Evolutionary conservation across 495 filamentous ascomycete species (phyloP), one percentile per base, ranked within the genome.

Genomic region (Aspergillus olivimuriae): DNA sequence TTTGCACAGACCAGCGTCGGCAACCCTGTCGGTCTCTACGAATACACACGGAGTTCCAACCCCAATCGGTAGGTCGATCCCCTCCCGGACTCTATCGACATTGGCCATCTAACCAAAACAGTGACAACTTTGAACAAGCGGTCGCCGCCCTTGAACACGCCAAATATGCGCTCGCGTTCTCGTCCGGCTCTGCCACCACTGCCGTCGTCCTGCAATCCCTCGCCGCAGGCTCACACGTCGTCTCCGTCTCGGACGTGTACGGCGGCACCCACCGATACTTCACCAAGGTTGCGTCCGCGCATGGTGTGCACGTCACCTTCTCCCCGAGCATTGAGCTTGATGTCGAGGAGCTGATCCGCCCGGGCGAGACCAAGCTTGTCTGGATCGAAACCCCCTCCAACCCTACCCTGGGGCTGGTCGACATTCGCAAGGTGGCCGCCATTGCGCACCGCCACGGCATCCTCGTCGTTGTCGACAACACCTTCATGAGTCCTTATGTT

Each of bases 191-290:
- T 47, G 92, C 92, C 20, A 86, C 91, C 8, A 99, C 94, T 0
- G 90, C 94, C 41, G 84, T 76, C 42, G 86, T 97, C 53, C 80
- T 99, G 26, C 92, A 99, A 61, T 91, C 85, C 35, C 80, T 99
- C 41, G 89, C 94, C 32, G 74, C 84, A 4, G 92, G 91, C 35
- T 94, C 88, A 15, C 92, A 99, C 68, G 83, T 97, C 47, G 80
- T 99, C 52, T 95, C 89, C 32, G 89, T 97, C 28, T 92, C 87
- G 39, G 94, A 99, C 60, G 87, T 99, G 35, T 99, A 99, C 59
- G 92, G 92, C 44, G 92, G 92, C 34, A 99, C 92, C 1, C 92
- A 97, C 67, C 77, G 92, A 48, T 99, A 99, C 70, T 99, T 99
- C 77, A 99, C 92, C 51, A 89, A 95, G 69, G 94, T 99, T 34